phyloP scores from a whole-genome alignment of 768 basidiomycete genomes.

The Agaricus blazei region DNA sequence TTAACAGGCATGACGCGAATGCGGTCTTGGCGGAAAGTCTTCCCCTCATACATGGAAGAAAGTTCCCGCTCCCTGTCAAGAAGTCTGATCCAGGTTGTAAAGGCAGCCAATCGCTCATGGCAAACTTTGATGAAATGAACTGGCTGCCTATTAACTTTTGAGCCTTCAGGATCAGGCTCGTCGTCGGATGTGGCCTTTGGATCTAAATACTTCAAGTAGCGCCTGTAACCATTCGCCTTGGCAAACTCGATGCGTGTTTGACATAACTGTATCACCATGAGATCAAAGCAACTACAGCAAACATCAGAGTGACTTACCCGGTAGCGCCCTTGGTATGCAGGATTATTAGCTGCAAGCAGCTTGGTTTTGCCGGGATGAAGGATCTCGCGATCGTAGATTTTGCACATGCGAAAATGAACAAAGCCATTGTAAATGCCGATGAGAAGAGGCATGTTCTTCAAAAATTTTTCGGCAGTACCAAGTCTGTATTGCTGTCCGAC shows the following conservation, averaged over 20 bases:
- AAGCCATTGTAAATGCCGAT: too few species aligned
- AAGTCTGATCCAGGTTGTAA: too few species aligned
- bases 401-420: not conserved
- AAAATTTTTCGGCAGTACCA: not conserved
- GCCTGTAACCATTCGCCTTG: not conserved
- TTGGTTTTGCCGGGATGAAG: constrained; percentile 9
- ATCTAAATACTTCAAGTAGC: constrained; percentile 6
- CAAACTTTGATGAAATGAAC: constrained; percentile 5
- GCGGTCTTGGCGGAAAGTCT: too few species aligned
- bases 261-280: not conserved
- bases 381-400: constrained; percentile 6
- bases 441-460: too few species aligned
- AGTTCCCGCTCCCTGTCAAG: too few species aligned
- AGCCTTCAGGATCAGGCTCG: constrained; percentile 12
- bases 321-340: constrained; percentile 7
- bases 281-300: not conserved
- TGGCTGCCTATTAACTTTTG: not conserved
- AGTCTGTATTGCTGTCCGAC: not conserved
- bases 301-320: not conserved
- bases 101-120: too few species aligned
- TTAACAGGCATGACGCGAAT: too few species aligned
- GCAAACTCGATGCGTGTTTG: not conserved
- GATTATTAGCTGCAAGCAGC: not conserved
- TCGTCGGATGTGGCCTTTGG: constrained; percentile 17
- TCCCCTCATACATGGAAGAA: too few species aligned